These are phyloP conservation scores for Candida palmyrensis DNA, from an alignment of 805 yeast species.

Conservation along the genomic window DNA sequence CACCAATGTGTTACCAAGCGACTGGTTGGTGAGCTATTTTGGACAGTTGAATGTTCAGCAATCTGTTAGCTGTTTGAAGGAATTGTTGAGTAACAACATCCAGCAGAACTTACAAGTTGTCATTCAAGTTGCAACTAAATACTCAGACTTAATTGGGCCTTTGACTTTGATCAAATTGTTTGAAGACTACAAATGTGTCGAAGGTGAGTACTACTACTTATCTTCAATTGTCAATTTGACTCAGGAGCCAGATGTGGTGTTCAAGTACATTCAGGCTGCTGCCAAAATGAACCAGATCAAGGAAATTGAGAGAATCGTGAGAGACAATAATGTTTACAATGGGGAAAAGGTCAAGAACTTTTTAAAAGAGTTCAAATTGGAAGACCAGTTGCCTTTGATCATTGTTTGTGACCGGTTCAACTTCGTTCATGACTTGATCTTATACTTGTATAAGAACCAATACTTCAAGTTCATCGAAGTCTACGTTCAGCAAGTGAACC, in stretches of 20 bases:
- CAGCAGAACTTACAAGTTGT: constrained; percentile 89
- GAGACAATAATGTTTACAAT: constrained; percentile 90
- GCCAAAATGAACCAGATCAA: constrained; percentile 83
- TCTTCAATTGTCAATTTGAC: constrained; percentile 90
- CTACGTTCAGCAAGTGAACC: constrained; percentile 96
- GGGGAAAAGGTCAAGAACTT: constrained; percentile 97
- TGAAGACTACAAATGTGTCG: constrained; percentile 88
- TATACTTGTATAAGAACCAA: constrained; percentile 92
- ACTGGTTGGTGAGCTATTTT: constrained; percentile 89
- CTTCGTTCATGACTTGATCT: constrained; percentile 88
- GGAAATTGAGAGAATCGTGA: constrained; percentile 93
- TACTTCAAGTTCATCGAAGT: constrained; percentile 96
- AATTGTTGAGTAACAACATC: constrained; percentile 70
- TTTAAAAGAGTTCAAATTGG: constrained; percentile 87
- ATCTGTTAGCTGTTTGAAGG: constrained; percentile 79
- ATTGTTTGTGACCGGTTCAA: constrained; percentile 92
- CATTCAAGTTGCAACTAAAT: constrained; percentile 95
- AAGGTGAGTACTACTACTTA: constrained; percentile 91
- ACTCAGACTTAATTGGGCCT: constrained; percentile 89
- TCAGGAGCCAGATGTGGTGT: constrained; percentile 91
- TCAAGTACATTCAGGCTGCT: constrained; percentile 94
- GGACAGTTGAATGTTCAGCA: constrained; percentile 95
- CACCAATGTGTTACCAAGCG: constrained; percentile 78
- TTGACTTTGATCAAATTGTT: constrained; percentile 79
- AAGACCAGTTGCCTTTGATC: constrained; percentile 93